Evolutionary conservation across 1,284 basidiomycete genomes (phyloP), one percentile per base, ranked within the genome.

Genomic region (Ustilago hordei): DNA sequence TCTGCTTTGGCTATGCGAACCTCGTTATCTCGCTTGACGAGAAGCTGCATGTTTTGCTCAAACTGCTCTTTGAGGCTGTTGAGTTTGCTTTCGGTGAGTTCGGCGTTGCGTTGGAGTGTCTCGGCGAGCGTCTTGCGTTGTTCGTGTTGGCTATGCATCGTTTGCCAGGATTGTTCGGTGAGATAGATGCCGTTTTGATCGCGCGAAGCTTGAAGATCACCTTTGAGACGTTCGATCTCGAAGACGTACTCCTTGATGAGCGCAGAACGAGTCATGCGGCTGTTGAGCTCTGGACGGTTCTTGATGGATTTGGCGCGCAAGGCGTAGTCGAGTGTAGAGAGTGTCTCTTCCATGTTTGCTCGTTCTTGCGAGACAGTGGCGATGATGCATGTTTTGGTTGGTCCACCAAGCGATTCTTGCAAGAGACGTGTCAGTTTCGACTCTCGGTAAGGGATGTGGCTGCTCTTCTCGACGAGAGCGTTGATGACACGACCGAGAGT

Each of bases 331-430:
- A 99, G 92, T 0, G 97, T 99, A 1, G 95, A 98, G 23, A 98
- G 90, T 0, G 97, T 99, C 87, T 99, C 97, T 87, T 99, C 97
- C 88, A 97, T 90, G 85, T 97, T 98, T 32, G 63, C 55, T 13
- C 73, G 71, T n/a, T 83, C 81, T 47, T 81, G 71, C 11, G 83
- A 83, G 35, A 86, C 83, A 1, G 96, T 99, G 0, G 97, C 97
- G 75, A 99, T 93, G 85, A 99, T 96, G 84, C 95, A 98, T 0
- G 97, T 99, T 88, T 98, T 99, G 8, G 97, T 99, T 31, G 92
- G 90, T 0, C 97, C 97, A n/a, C 97, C 97, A 6, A 99, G 90
- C 17, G 97, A 99, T 87, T 99, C 97, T 92, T 99, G 96, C 7
- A 99, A 89, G 3, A 99, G 90, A 43, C 97, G 93, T 4, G 97